Evolutionary conservation across 164 flowering plant genomes (phyloP).

Genomic region (Magnolia kwangsiensis): DNA sequence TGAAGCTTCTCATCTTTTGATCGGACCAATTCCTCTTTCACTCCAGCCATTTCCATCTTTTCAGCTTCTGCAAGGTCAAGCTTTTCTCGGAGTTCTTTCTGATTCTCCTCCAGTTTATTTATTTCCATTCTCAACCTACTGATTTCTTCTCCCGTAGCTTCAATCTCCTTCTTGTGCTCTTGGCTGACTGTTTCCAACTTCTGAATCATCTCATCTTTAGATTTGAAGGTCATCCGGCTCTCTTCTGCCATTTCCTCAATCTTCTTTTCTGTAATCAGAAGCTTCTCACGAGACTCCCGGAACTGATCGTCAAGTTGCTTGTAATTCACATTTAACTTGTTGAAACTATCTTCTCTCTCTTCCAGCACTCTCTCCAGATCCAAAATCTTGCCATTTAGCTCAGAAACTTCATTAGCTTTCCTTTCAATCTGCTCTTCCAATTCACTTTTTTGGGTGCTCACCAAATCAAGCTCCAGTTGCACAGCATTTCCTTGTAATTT

Average conservation of each 20-base stretch:
- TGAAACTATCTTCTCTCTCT: constrained; percentile 10
- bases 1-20: constrained; percentile 18
- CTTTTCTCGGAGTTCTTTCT: constrained; percentile 14
- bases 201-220: constrained; percentile 28
- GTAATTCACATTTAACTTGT: constrained; percentile 3
- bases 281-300: constrained; percentile 13
- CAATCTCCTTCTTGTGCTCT: constrained; percentile 12
- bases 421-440: constrained; percentile 31
- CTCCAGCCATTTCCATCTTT: constrained; percentile 8
- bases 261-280: constrained; percentile 28
- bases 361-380: constrained; percentile 7
- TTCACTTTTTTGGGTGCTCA: constrained; percentile 26
- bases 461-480: constrained; percentile 29
- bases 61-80: constrained; percentile 13
- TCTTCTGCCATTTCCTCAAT: constrained; percentile 36
- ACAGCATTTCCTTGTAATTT: constrained; percentile 21
- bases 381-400: constrained; percentile 10
- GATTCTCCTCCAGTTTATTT: constrained; percentile 4
- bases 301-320: constrained; percentile 11
- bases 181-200: constrained; percentile 11
- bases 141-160: constrained; percentile 12
- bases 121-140: constrained; percentile 13
- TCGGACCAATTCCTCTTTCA: constrained; percentile 9
- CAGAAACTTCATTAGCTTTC: constrained; percentile 14
- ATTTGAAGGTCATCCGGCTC: constrained; percentile 18